Evolutionary conservation across 2,329 filamentous ascomycete genomes (phyloP), one percentile per base, ranked within the genome.

Genomic region (Helotiales sp.): DNA sequence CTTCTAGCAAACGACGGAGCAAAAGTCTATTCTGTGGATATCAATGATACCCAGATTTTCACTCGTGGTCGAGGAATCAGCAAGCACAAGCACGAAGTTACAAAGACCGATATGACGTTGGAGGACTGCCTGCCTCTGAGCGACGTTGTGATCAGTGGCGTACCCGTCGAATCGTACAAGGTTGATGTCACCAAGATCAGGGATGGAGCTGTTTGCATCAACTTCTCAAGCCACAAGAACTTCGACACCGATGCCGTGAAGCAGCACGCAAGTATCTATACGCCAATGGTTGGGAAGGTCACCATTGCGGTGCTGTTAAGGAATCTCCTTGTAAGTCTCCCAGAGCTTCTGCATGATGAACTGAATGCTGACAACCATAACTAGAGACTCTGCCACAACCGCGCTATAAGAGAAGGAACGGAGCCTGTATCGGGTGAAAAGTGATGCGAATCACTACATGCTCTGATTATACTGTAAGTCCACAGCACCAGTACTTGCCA

Each of bases 181-280:
- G 89, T 99, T 25, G 90, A 93, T 5, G 89, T 88, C 3, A 84
- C 90, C 52, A 78, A 95, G 61, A 80, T 99, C 68, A 85, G 91
- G 47, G 90, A 96, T 56, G 95, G 95, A 48, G 93, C 91, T 29
- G 91, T 96, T n/a, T 99, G 95, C 80, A 93, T 99, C 78, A 99
- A 99, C 77, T 98, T 99, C 74, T 96, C 92, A 7, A 96, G 91
- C 52, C 91, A 90, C 75, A 91, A 93, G 79, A 98, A 99, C 77
- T 98, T 98, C 75, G 87, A 88, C 60, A 82, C 81, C 1, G 86
- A 89, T 0, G 89, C 90, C 48, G 86, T 98, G 65, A 98, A 96
- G 77, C 90, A 97, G 73, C 96, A 93, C 78, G 95, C 95, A 1
- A 92, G 91, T 5, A 96, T 99, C 69, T 99, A 97, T 69, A 93